Evolutionary conservation across 169 alveolate species (phyloP).

Genomic region (Eimeria zaria): DNA sequence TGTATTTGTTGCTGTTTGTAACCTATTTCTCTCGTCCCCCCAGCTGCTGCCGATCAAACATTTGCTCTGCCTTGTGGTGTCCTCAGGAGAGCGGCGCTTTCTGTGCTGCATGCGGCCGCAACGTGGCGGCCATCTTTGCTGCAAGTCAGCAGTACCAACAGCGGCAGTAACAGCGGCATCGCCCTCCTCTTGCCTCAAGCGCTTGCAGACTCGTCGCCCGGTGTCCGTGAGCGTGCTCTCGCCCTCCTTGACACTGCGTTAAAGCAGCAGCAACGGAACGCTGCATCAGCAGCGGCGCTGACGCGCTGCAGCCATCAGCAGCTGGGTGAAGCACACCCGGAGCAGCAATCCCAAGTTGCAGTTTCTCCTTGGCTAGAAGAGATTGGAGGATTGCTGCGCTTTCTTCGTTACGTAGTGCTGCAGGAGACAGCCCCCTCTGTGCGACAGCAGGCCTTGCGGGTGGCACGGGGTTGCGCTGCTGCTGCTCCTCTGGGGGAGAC

Average conservation of each 20-base stretch:
- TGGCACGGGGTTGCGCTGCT: conserved; percentile 69
- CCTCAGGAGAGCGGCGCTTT: conserved; percentile 67
- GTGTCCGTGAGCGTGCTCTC: conserved; percentile 63
- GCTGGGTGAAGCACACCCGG: conserved; percentile 5
- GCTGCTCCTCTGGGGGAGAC: conserved; percentile 68
- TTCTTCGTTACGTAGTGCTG: conserved; percentile 58
- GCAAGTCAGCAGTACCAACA: conserved; percentile 22
- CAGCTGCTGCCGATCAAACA: not conserved
- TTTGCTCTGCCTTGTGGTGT: not conserved
- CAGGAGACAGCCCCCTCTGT: conserved; percentile 71
- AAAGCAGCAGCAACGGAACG: conserved; percentile 49
- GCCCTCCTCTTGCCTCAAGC: conserved; percentile 59
- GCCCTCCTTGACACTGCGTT: conserved; percentile 70
- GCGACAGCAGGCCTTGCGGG: conserved; percentile 73
- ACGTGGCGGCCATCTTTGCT: conserved; percentile 66
- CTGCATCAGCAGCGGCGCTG: conserved; percentile 37
- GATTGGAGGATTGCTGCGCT: conserved; percentile 71
- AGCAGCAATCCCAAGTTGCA: conserved; percentile 22
- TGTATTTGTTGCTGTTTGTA: not conserved
- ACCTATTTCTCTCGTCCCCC: not conserved
- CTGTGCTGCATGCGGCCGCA: conserved; percentile 53
- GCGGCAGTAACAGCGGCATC: conserved; percentile 26
- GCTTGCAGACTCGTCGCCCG: conserved; percentile 59
- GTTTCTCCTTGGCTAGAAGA: conserved; percentile 58
- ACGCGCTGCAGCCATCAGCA: conserved; percentile 32